Percentiles rank a stretch among this genome's conserved stretches.
Conservation (phyloP, 2,329 filamentous ascomycete species). For the Neoscytalidium dimidiatum region DNA sequence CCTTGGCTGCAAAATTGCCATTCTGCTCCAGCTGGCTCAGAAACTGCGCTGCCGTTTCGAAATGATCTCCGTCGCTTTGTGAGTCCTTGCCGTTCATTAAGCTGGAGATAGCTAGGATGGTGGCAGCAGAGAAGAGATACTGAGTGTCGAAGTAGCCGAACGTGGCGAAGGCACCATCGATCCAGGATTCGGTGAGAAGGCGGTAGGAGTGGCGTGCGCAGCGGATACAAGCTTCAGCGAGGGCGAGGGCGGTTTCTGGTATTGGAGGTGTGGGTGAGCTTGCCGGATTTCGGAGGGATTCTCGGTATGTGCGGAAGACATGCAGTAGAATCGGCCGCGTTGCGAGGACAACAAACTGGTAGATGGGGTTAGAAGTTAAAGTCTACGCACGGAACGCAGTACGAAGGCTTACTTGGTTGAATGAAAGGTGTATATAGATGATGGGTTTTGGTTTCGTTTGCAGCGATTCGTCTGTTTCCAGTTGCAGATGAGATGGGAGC, state of each 20-base stretch:
- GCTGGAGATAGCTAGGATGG: constrained; percentile 48
- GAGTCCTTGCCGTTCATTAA: constrained; percentile 31
- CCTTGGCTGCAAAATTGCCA: constrained; percentile 24
- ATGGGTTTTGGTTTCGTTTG: constrained; percentile 27
- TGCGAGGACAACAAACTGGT: constrained; percentile 32
- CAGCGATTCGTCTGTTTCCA: constrained; percentile 28
- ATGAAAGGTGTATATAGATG: constrained; percentile 38
- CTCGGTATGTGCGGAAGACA: constrained; percentile 28
- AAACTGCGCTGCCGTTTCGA: constrained; percentile 24
- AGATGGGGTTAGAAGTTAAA: constrained; percentile 4
- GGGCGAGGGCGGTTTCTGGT: constrained; percentile 36
- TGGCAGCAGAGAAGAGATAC: constrained; percentile 51
- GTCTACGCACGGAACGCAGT: not conserved
- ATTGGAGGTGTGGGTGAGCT: constrained; percentile 18
- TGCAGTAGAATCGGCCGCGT: constrained; percentile 38
- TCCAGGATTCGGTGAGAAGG: constrained; percentile 48
- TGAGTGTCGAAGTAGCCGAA: constrained; percentile 52
- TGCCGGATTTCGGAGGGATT: constrained; percentile 18
- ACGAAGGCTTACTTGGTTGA: constrained; percentile 31
- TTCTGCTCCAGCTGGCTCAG: constrained; percentile 23
- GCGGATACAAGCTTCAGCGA: constrained; percentile 49
- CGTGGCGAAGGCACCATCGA: constrained; percentile 49
- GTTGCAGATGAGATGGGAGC: constrained; percentile 35
- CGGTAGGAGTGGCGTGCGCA: constrained; percentile 49
- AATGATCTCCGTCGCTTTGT: constrained; percentile 21